These are phyloP conservation scores for Calonectria montana DNA, from an alignment of 2,329 filamentous ascomycete genomes.

Conservation along the genomic window DNA sequence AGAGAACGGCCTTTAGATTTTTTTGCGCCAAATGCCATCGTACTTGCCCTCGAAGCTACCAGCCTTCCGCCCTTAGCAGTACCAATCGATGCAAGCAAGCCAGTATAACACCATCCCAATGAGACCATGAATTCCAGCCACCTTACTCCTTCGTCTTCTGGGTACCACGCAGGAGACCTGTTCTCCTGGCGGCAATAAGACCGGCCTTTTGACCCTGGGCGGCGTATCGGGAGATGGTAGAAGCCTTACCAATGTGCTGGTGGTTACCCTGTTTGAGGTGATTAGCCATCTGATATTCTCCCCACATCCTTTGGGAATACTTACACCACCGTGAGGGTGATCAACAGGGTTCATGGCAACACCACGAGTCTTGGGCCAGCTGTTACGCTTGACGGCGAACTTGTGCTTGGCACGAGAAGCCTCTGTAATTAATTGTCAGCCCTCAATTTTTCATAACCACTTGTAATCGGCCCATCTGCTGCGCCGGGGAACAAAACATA, in stretches of 20 bases:
- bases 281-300: slow-evolving; percentile 51
- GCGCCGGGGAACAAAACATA: slow-evolving; percentile 60
- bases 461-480: neutral
- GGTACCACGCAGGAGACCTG: slow-evolving; percentile 99
- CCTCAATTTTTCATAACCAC: slow-evolving; percentile 9
- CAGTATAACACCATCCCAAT: slow-evolving; percentile 75
- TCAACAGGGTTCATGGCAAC: slow-evolving; percentile 99
- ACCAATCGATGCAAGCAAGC: slow-evolving; percentile 70
- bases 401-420: slow-evolving; percentile 99
- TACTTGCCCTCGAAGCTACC: slow-evolving; percentile 62
- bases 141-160: slow-evolving; percentile 99
- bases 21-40: slow-evolving; percentile 62
- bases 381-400: slow-evolving; percentile 99
- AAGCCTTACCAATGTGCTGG: slow-evolving; percentile 99
- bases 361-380: slow-evolving; percentile 99
- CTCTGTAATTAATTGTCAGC: slow-evolving; percentile 72
- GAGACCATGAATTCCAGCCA: slow-evolving; percentile 63
- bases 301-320: slow-evolving; percentile 46
- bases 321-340: slow-evolving; percentile 94
- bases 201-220: slow-evolving; percentile 99
- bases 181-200: slow-evolving; percentile 99
- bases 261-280: slow-evolving; percentile 83
- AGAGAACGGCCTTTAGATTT: slow-evolving; percentile 47
- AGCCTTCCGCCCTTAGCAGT: slow-evolving; percentile 60
- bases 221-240: slow-evolving; percentile 98